Conservation (phyloP, 257 asterid genomes). For the Gentiana straminea region DNA sequence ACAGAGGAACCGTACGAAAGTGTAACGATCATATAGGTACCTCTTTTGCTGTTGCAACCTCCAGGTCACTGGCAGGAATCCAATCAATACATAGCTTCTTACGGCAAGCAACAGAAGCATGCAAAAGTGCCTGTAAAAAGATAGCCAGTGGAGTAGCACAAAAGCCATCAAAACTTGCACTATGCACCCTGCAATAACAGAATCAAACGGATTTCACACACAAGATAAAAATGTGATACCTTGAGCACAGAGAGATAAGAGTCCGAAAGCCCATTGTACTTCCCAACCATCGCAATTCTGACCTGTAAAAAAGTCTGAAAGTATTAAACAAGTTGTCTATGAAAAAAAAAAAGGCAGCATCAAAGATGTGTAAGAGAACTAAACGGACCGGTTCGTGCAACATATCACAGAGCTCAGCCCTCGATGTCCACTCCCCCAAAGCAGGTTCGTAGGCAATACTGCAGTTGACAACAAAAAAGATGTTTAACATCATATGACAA, state of each 20-base stretch:
- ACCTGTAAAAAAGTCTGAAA: conserved; percentile 19
- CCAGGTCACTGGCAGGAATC: conserved; percentile 93
- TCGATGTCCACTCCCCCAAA: conserved; percentile 70
- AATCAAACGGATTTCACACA: not conserved
- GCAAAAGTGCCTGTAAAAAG: conserved; percentile 82
- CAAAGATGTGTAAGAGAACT: conserved; percentile 1
- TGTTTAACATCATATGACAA: not conserved
- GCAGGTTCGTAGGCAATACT: conserved; percentile 55
- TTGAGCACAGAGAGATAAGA: conserved; percentile 41
- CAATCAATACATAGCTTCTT: conserved; percentile 71
- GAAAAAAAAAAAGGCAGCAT: conserved; percentile 6
- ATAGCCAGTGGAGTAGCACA: not conserved
- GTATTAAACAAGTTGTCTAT: conserved; percentile 6
- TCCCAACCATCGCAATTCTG: conserved; percentile 42
- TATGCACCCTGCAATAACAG: not conserved
- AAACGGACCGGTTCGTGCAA: conserved; percentile 61
- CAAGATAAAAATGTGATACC: conserved; percentile 13
- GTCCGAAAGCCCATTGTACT: conserved; percentile 34
- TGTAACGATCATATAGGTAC: conserved; percentile 20
- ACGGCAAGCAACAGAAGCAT: conserved; percentile 74
- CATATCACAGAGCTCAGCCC: conserved; percentile 63
- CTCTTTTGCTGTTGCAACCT: conserved; percentile 60
- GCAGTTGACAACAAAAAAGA: conserved; percentile 6
- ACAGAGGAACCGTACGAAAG: conserved; percentile 8
- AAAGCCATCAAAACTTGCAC: not conserved